Conservation (phyloP, 176 grass and related monocot genomes). For the Eragrostis nindensis region DNA sequence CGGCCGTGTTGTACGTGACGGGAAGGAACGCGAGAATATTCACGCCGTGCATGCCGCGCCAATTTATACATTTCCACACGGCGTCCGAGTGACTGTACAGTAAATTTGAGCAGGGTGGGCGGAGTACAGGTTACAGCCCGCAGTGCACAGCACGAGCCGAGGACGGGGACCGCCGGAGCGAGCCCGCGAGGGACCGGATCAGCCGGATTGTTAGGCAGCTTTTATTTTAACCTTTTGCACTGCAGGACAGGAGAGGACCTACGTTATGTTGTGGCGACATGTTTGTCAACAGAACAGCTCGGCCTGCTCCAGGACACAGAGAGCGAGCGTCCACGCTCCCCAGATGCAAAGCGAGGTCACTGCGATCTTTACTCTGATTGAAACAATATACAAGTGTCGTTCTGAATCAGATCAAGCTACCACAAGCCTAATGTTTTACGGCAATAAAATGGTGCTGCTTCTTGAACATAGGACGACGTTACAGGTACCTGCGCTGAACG, state of each 20-base stretch:
- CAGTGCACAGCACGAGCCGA: background rate
- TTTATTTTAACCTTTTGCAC: constrained; percentile 1
- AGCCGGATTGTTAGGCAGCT: background rate
- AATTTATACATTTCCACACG: background rate
- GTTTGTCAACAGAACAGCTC: background rate
- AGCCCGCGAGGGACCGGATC: background rate
- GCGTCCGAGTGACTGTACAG: background rate
- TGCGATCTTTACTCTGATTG: no score
- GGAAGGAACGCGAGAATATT: background rate
- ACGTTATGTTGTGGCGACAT: background rate
- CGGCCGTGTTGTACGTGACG: no score
- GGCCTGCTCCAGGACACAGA: background rate
- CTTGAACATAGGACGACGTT: background rate
- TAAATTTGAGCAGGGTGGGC: background rate
- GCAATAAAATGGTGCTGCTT: background rate
- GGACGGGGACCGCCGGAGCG: constrained; percentile 4
- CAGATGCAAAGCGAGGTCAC: background rate
- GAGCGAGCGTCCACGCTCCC: background rate
- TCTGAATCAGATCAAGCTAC: no score
- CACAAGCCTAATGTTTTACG: no score
- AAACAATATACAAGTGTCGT: no score
- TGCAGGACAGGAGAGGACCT: background rate
- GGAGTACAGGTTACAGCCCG: background rate
- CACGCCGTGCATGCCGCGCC: background rate
- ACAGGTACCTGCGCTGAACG: background rate